Base-by-base conservation (phyloP, 2,329 filamentous ascomycete genomes). In the Teratosphaeria pseudoeucalypti region DNA sequence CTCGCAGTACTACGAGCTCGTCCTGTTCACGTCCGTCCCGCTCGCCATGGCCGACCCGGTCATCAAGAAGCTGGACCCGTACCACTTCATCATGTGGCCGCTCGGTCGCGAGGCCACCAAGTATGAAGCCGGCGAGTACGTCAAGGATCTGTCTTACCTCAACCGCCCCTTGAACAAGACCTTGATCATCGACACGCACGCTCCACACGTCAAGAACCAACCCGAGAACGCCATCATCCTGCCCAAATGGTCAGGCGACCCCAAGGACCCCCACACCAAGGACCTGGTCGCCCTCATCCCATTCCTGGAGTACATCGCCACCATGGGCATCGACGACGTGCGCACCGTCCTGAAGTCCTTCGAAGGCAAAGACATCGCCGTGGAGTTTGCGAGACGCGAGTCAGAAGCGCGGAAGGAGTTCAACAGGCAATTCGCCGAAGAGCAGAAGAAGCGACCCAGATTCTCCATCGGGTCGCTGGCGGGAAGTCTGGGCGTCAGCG, bases 91-190 rank as follows among this genome's bases (percentile, higher is more conserved):
- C 73, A 88, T 92, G 78, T 97, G 91, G 88, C 91, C 92, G 1
- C 79, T 99, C 55, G 97, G 90, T 80, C 85, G 94, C 58, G 94
- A 99, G 75, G 94, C 92, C n/a, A 97, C 94, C 61, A 89, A 92
- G 70, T 99, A 96, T 74, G 88, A 96, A 76, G 88, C 95, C 64
- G 94, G 94, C 64, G 89, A 96, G 76, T 92, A 97, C 70, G 84
- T 99, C 76, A 99, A 99, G 90, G 94, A 99, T 72, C 85, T 99
- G n/a, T 91, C 91, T 2, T 97, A 96, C 76, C 85, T 99, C 55
- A 99, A 99, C 79, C 89, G 94, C 61, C 91, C 96, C 70, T 82
- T 96, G 37, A 94, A 89, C 65, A 97, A 97, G 78, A 90, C 95
- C 55, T 90, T 99, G 72, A 86, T 99, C 67, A 83, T 99, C 70